Evolutionary conservation across 2,329 filamentous ascomycete species (phyloP), one percentile per base, ranked within the genome.

Genomic region (Alternaria postmessia): DNA sequence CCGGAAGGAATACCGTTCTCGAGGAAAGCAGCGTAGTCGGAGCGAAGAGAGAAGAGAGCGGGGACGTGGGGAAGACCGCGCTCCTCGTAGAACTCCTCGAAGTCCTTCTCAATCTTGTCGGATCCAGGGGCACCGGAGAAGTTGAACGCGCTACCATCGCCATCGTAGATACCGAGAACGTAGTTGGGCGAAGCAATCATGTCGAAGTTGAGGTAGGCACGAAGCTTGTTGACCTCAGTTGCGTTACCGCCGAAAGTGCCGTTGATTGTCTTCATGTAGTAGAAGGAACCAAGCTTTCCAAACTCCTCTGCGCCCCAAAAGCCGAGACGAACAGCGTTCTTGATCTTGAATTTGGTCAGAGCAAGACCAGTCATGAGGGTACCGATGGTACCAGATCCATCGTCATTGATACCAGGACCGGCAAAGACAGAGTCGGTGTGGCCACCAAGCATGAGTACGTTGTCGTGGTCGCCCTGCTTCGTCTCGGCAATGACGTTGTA

Each of bases 161-260:
- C 77, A 56, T 80, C 77, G 62, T 79, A 79, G 64, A 80, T 76
- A 22, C 75, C 76, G 24, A 77, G 71, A 34, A 78, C 72, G 61
- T 77, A 80, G 74, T 79, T 80, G 43, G 78, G 78, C 3, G 68
- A 74, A 5, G 75, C 78, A 42, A 80, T 78, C 79, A 80, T 81
- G 68, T 81, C 79, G 67, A 80, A 81, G 72, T 81, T 80, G 63
- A 81, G 77, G 65, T 80, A 80, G 12, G 78, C 75, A 11, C 77
- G 72, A 56, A 81, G 71, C 65, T 80, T 79, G 56, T 61, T 63
- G 26, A 75, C 72, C 56, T 80, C 78, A 3, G 67, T 60, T n/a
- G 63, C 54, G 32, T 61, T 65, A 44, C 74, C 74, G 36, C 63
- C 61, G 30, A 79, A 66, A 20, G 68, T 70, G 28, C 74, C 74